Evolutionary conservation across 1,284 basidiomycete species (phyloP), one percentile per base, ranked within the genome.

Genomic region (Fomitopsis betulina): DNA sequence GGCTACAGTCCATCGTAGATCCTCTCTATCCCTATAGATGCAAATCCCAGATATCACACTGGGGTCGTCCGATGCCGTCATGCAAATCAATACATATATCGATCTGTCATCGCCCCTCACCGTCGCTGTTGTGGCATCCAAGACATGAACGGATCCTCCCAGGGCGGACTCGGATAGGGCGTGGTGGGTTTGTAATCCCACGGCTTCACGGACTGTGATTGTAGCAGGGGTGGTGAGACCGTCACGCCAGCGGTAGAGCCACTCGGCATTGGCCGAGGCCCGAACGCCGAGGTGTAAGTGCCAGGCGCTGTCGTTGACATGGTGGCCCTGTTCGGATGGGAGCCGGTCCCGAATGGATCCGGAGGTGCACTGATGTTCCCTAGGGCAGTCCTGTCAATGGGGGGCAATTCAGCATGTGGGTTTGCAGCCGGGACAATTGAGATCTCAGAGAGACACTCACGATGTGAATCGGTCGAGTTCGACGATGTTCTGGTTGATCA

Each of bases 381-480:
- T 47, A 79, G 69, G 30, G 72, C 71, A 40, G 69, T 69, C 33
- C 78, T 78, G 58, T 30, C 30, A 39, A 38, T 23, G 38, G 40
- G 53, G 52, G 42, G 25, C 5, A 47, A 25, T 54, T 50, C 58
- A 54, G 53, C 39, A 54, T 65, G 55, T 65, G 56, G 56, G 17
- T 57, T 52, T 54, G 51, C 53, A 45, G 54, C 60, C 45, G 57
- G 9, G 40, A 13, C 40, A 40, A 25, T 37, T 13, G 45, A 55
- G 43, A 15, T 30, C 21, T 43, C 37, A 25, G 33, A 73, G 45
- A 23, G 13, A n/a, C 25, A 47, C 84, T 66, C 68, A 87, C 85
- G 77, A 82, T 15, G 81, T 76, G 58, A 83, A 80, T 35, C 72
- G 69, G 65, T 87, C 86, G 17, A 87, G 70, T 33, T 86, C 82